phyloP scores from a whole-genome alignment of 192 early-diverging fungal genomes.

The Phycomyces blakesleeanus region DNA sequence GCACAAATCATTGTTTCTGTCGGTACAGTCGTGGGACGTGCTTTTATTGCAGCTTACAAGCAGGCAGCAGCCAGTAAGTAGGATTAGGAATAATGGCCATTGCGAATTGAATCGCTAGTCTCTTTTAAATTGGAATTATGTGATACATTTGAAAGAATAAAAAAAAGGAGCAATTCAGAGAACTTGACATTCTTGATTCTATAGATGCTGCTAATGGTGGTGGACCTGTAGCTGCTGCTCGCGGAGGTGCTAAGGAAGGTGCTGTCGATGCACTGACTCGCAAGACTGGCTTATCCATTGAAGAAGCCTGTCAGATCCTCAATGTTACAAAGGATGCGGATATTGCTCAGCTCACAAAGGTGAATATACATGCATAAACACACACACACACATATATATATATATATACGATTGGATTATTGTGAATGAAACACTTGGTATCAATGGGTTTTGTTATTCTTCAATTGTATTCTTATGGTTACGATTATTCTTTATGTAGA shows the following conservation, averaged over 20 bases:
- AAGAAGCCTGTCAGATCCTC: slow-evolving; percentile 89
- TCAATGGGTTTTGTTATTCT: neutral
- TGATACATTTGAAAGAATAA: too few species aligned
- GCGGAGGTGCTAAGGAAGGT: slow-evolving; percentile 47
- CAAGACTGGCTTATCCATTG: slow-evolving; percentile 80
- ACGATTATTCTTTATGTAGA: slow-evolving; percentile 44
- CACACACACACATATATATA: too few species aligned
- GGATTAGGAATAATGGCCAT: too few species aligned
- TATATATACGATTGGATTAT: neutral
- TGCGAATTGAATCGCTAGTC: too few species aligned
- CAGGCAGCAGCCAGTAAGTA: slow-evolving; percentile 79
- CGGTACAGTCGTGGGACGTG: slow-evolving; percentile 80
- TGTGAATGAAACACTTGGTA: neutral
- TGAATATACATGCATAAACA: too few species aligned
- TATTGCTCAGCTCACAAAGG: slow-evolving; percentile 45
- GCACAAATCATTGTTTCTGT: slow-evolving; percentile 76
- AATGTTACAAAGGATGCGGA: slow-evolving; percentile 73
- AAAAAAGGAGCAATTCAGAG: too few species aligned
- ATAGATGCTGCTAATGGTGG: slow-evolving; percentile 64
- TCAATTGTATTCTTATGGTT: too few species aligned
- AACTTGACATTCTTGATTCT: neutral
- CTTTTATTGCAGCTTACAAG: slow-evolving; percentile 91
- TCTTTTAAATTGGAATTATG: neutral
- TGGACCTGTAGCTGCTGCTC: slow-evolving; percentile 53
- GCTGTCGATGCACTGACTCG: slow-evolving; percentile 68